Percentiles rank a stretch among this genome's conserved stretches.
Evolutionary conservation across 805 yeast genomes (phyloP).

Genomic region (Metschnikowia orientalis): DNA sequence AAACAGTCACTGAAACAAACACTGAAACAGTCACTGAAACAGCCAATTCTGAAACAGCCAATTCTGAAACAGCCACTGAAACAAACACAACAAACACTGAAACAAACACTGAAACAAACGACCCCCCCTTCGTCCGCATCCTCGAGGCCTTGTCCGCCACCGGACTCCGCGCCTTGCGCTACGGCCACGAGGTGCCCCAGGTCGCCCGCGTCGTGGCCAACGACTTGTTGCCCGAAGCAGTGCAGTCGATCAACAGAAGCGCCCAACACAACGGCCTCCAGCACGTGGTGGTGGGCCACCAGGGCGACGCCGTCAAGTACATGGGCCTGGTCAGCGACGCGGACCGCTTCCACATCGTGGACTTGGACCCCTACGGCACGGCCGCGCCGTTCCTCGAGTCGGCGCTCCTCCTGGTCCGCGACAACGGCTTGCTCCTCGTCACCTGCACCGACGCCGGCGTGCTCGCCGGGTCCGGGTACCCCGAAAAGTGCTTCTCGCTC

Average conservation of each 20-base stretch:
- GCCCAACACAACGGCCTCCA: slow-evolving; percentile 60
- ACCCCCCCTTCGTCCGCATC: slow-evolving; percentile 42
- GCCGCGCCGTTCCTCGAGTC: slow-evolving; percentile 95
- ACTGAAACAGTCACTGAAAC: neutral
- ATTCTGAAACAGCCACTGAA: neutral
- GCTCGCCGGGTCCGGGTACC: slow-evolving; percentile 91
- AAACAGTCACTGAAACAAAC: neutral
- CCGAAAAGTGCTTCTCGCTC: slow-evolving; percentile 91
- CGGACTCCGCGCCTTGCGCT: slow-evolving; percentile 89
- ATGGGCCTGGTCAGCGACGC: slow-evolving; percentile 51
- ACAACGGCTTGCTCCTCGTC: slow-evolving; percentile 80
- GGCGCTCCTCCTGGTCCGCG: slow-evolving; percentile 77
- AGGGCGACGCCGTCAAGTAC: slow-evolving; percentile 86
- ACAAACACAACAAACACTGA: neutral
- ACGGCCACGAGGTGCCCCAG: slow-evolving; percentile 84
- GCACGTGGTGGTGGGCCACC: slow-evolving; percentile 57
- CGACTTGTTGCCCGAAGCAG: slow-evolving; percentile 84
- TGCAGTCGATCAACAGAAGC: slow-evolving; percentile 69
- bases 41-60: neutral
- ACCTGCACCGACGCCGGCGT: slow-evolving; percentile 97
- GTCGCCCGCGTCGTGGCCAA: slow-evolving; percentile 78
- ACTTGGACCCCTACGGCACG: slow-evolving; percentile 96
- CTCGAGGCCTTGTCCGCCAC: slow-evolving; percentile 93
- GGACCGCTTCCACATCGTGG: slow-evolving; percentile 74
- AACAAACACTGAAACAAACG: slow-evolving; percentile 1